Base-by-base conservation (phyloP, 1,139 yeast genomes). In the Yamadazyma epiphylla region DNA sequence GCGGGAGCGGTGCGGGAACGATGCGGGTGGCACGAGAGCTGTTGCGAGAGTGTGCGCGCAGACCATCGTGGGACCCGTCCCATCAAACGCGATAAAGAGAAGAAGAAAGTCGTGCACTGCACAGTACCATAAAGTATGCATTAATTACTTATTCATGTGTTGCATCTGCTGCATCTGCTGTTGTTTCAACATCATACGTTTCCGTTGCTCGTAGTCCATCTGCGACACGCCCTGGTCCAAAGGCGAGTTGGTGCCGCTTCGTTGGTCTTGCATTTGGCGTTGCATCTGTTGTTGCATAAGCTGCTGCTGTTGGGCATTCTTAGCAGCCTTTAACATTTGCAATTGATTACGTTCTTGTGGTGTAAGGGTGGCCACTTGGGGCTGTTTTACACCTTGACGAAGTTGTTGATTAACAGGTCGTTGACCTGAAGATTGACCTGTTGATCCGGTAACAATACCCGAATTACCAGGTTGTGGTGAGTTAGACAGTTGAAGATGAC, bases 311-410 rank as follows among this genome's bases (percentile, higher is more conserved):
- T 58, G 64, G n/a, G 58, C 51, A 28, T 47, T 49, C 37, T 58
- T 55, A 5, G 57, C 55, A 5, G 63, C 62, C 36, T 60, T 62
- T 27, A 61, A 41, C 63, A 60, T 60, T 31, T 60, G 66, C 13
- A 62, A 40, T 40, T 62, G 68, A 29, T 49, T 58, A 27, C 65
- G 42, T 36, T 60, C 68, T 35, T 62, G 66, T 2, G 66, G 64
- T 1, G 65, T 58, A 25, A 62, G 46, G 3, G 58, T 50, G 4
- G 64, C 61, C 10, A 56, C 39, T 36, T 55, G 63, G 6, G 51
- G 49, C 27, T 48, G 57, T 28, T 50, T 51, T n/a, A n/a, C n/a
- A n/a, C n/a, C 28, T 39, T 30, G 39, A 23, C 23, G 36, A 19
- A 26, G 41, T n/a, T 31, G 39, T 12, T 17, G 54, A 27, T 23